phyloP scores from a whole-genome alignment of 2,329 filamentous ascomycete species.

The Aspergillus hortae region DNA sequence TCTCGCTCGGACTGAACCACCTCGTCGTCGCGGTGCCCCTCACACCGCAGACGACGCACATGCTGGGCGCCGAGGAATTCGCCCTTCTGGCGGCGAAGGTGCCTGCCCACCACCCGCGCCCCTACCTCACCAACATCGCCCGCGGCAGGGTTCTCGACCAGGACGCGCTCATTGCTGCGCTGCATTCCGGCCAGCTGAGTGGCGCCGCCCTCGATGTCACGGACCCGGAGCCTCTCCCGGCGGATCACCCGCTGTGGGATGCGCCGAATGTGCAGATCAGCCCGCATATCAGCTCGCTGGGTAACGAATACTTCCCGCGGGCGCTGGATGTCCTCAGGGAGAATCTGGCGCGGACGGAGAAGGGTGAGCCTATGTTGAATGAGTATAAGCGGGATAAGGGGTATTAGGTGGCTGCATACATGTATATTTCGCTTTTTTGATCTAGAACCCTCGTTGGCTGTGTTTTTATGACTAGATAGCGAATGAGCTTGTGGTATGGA shows the following conservation, averaged over 20 bases:
- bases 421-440: neutral
- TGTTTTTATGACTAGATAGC: too few species aligned
- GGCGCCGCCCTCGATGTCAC: conserved; percentile 77
- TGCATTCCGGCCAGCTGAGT: conserved; percentile 52
- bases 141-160: conserved; percentile 63
- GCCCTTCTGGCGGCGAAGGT: conserved; percentile 44
- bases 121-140: conserved; percentile 69
- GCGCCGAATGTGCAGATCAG: conserved; percentile 67
- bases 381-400: conserved; percentile 58
- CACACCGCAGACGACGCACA: conserved; percentile 52
- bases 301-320: conserved; percentile 54
- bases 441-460: too few species aligned
- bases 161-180: conserved; percentile 59
- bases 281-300: conserved; percentile 60
- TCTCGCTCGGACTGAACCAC: conserved; percentile 55
- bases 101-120: conserved; percentile 34
- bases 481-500: too few species aligned
- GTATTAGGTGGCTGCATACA: conserved; percentile 44
- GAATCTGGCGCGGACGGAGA: conserved; percentile 54
- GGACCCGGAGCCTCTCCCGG: conserved; percentile 72
- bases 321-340: conserved; percentile 56
- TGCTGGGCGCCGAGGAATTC: conserved; percentile 56
- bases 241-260: conserved; percentile 65
- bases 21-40: conserved; percentile 57
- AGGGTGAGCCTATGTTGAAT: conserved; percentile 58